A percentile compares a stretch with the other conserved stretches of the same genome.
These are phyloP conservation scores for Colletotrichum paranaense DNA, from an alignment of 2,329 filamentous ascomycete genomes.

Conservation along the genomic window DNA sequence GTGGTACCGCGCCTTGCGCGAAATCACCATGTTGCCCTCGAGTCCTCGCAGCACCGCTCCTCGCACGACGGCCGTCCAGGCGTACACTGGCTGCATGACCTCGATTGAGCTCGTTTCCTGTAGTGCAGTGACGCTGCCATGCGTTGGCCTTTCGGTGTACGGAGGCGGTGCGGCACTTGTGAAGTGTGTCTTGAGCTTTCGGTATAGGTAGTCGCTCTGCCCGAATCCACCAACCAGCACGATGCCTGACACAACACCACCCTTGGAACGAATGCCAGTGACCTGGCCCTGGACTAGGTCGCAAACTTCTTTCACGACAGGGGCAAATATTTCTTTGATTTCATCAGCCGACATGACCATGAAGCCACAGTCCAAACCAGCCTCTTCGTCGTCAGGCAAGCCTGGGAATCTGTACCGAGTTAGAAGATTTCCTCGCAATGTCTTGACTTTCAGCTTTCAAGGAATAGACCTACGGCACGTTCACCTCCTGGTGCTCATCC, in stretches of 20 bases:
- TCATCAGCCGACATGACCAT: conserved; percentile 76
- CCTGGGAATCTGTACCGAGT: conserved; percentile 70
- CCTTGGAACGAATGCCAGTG: conserved; percentile 69
- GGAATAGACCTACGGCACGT: conserved; percentile 69
- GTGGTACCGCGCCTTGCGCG: conserved; percentile 78
- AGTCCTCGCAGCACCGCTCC: conserved; percentile 81
- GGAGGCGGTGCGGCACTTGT: conserved; percentile 66
- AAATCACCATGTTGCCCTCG: conserved; percentile 84
- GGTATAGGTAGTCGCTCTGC: conserved; percentile 81
- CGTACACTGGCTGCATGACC: conserved; percentile 85
- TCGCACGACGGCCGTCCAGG: conserved; percentile 84
- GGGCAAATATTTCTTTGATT: conserved; percentile 80
- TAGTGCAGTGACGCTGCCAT: conserved; percentile 61
- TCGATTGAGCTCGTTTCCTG: conserved; percentile 71
- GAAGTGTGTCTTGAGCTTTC: conserved; percentile 77
- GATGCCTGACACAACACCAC: conserved; percentile 76
- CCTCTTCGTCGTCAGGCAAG: conserved; percentile 79
- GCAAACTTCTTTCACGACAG: conserved; percentile 77
- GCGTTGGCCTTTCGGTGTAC: conserved; percentile 78
- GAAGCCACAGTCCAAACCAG: conserved; percentile 80
- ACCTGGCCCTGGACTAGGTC: conserved; percentile 77
- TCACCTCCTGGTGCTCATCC: conserved; percentile 81
- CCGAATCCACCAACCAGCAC: conserved; percentile 86
- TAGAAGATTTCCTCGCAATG: not conserved
- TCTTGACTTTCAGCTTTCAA: not conserved